These are phyloP conservation scores for Fusarium metavorans DNA, from an alignment of 2,329 filamentous ascomycete species.

Conservation along the genomic window DNA sequence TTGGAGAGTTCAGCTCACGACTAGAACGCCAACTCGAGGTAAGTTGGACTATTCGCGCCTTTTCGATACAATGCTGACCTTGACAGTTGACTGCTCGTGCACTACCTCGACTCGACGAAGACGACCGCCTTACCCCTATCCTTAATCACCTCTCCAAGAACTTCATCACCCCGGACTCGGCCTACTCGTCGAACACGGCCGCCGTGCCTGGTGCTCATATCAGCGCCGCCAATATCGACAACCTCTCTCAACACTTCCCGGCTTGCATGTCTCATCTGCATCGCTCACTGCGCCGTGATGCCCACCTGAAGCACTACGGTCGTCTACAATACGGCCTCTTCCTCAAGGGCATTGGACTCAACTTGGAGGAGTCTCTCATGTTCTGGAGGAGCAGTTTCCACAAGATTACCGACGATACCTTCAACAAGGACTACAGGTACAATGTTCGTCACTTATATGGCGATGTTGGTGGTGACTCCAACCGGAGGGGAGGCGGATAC, in stretches of 20 bases:
- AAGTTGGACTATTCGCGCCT: slow-evolving; percentile 36
- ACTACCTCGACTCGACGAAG: slow-evolving; percentile 92
- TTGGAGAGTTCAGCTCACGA: slow-evolving; percentile 84
- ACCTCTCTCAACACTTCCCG: slow-evolving; percentile 84
- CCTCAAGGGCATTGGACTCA: slow-evolving; percentile 93
- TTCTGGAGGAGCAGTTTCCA: slow-evolving; percentile 94
- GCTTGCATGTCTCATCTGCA: slow-evolving; percentile 96
- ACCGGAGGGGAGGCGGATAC: slow-evolving; percentile 87
- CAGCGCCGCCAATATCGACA: slow-evolving; percentile 82
- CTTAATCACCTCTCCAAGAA: slow-evolving; percentile 89
- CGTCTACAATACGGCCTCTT: slow-evolving; percentile 96
- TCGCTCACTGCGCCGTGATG: slow-evolving; percentile 84
- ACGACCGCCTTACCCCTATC: slow-evolving; percentile 83
- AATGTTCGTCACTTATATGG: slow-evolving; percentile 96
- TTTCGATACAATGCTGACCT: neutral
- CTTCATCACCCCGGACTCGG: slow-evolving; percentile 90
- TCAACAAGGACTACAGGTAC: slow-evolving; percentile 98
- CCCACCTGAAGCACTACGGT: slow-evolving; percentile 92
- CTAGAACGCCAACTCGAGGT: slow-evolving; percentile 88
- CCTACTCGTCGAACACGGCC: slow-evolving; percentile 74
- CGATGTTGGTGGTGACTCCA: slow-evolving; percentile 92
- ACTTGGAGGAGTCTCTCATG: slow-evolving; percentile 87
- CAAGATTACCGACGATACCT: slow-evolving; percentile 90
- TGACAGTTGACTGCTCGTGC: slow-evolving; percentile 85
- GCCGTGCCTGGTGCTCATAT: slow-evolving; percentile 79